Conservation (phyloP, 2,329 filamentous ascomycete genomes). For the Aspergillus puulaauensis region DNA sequence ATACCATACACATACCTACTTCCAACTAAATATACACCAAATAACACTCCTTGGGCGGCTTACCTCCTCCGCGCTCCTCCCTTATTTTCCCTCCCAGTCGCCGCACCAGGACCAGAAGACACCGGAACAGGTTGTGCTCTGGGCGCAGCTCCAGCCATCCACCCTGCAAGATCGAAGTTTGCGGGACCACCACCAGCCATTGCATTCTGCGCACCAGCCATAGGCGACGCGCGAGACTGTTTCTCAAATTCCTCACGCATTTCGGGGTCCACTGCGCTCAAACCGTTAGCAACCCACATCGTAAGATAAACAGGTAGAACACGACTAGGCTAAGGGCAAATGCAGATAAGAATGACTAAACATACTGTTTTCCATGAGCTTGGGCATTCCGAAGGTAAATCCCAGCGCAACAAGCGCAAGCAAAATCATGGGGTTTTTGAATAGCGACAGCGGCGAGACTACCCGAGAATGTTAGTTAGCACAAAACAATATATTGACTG, state of each 20-base stretch:
- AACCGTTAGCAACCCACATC: not conserved
- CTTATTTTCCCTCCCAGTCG: constrained; percentile 27
- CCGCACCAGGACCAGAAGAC: constrained; percentile 23
- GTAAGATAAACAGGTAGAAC: not conserved
- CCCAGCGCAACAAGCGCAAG: constrained; percentile 80
- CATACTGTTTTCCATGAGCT: constrained; percentile 93
- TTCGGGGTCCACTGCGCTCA: constrained; percentile 83
- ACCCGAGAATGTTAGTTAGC: constrained; percentile 3
- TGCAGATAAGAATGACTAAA: constrained; percentile 23
- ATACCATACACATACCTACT: not conserved
- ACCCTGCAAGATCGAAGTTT: constrained; percentile 67
- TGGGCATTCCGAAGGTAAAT: constrained; percentile 89
- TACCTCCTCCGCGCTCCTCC: not conserved
- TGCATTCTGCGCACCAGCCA: constrained; percentile 60
- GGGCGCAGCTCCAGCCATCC: constrained; percentile 60
- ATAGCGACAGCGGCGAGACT: constrained; percentile 77
- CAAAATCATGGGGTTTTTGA: constrained; percentile 96
- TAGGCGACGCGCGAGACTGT: constrained; percentile 73
- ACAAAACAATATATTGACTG: not conserved
- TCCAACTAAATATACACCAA: not conserved
- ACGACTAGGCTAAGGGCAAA: not conserved
- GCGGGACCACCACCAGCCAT: constrained; percentile 59
- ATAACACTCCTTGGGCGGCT: not conserved
- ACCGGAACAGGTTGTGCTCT: constrained; percentile 10
- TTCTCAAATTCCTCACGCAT: constrained; percentile 89